Percentiles rank a stretch among this genome's conserved stretches.
Conservation (phyloP, 2,329 filamentous ascomycete genomes). For the Aspergillus intermedius region DNA sequence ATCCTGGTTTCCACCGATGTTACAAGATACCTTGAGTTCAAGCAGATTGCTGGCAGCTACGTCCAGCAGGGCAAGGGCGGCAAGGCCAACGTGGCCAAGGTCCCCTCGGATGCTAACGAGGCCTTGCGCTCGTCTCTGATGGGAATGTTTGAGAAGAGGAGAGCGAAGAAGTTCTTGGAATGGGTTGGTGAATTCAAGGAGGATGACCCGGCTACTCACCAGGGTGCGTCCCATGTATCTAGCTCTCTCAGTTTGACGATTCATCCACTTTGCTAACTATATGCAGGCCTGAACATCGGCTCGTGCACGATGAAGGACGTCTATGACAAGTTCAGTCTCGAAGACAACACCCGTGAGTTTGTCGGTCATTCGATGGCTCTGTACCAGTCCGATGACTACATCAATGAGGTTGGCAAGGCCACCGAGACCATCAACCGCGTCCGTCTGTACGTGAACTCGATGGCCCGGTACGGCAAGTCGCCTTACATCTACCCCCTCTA, state of each 20-base stretch:
- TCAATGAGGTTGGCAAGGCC: constrained; percentile 64
- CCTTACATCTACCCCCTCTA: constrained; percentile 99
- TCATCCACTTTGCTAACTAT: constrained; percentile 13
- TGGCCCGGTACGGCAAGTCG: constrained; percentile 94
- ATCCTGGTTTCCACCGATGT: constrained; percentile 95
- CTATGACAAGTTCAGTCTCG: constrained; percentile 95
- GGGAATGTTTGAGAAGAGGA: constrained; percentile 95
- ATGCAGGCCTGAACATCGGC: constrained; percentile 68
- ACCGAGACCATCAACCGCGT: constrained; percentile 87
- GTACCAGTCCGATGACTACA: constrained; percentile 84
- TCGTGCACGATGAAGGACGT: constrained; percentile 93
- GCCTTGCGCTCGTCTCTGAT: constrained; percentile 88
- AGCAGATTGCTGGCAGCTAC: constrained; percentile 90
- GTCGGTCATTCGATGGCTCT: constrained; percentile 98
- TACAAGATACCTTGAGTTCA: constrained; percentile 83
- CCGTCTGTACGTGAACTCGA: constrained; percentile 92
- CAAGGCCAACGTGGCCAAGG: constrained; percentile 92
- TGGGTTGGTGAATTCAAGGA: constrained; percentile 84
- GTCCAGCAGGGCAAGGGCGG: constrained; percentile 80
- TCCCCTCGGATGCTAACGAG: constrained; percentile 86
- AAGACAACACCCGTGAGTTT: constrained; percentile 84
- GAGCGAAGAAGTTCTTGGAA: constrained; percentile 93
- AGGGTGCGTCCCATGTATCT: constrained; percentile 55
- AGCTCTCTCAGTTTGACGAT: neutral
- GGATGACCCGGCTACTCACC: constrained; percentile 78